phyloP scores from a whole-genome alignment of 345 rosid species.

The Euphorbia pulcherrima region DNA sequence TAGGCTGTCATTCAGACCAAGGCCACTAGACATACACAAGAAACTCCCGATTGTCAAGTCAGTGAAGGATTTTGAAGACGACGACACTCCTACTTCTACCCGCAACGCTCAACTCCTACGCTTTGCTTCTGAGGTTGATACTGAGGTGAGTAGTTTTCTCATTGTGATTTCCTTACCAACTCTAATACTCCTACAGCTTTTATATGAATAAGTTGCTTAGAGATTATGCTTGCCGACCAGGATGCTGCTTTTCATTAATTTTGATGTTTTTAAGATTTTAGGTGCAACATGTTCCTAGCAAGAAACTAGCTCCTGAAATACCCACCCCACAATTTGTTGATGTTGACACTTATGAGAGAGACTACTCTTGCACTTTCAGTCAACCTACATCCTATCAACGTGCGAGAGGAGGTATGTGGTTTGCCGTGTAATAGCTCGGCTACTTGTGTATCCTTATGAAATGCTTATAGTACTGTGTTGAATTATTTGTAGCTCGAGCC shows the following conservation, averaged over 20 bases:
- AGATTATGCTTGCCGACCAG: neutral
- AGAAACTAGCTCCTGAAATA: constrained; percentile 75
- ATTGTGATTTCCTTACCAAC: neutral
- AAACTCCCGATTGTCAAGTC: constrained; percentile 94
- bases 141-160: constrained; percentile 36
- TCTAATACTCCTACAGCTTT: neutral
- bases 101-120: constrained; percentile 79
- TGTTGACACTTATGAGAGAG: constrained; percentile 91
- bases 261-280: constrained; percentile 10
- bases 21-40: constrained; percentile 93
- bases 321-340: constrained; percentile 85
- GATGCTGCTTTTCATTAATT: neutral
- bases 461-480: constrained; percentile 18
- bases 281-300: constrained; percentile 56
- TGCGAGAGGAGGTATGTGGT: constrained; percentile 82
- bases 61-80: constrained; percentile 87
- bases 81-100: constrained; percentile 71
- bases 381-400: constrained; percentile 88
- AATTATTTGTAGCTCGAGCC: constrained; percentile 66
- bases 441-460: neutral
- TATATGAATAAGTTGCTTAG: neutral
- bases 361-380: constrained; percentile 67
- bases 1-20: constrained; percentile 89
- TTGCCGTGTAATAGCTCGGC: neutral
- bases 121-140: constrained; percentile 43